Evolutionary conservation across 2,329 filamentous ascomycete genomes (phyloP).

Genomic region (Trichoderma aggressivum): DNA sequence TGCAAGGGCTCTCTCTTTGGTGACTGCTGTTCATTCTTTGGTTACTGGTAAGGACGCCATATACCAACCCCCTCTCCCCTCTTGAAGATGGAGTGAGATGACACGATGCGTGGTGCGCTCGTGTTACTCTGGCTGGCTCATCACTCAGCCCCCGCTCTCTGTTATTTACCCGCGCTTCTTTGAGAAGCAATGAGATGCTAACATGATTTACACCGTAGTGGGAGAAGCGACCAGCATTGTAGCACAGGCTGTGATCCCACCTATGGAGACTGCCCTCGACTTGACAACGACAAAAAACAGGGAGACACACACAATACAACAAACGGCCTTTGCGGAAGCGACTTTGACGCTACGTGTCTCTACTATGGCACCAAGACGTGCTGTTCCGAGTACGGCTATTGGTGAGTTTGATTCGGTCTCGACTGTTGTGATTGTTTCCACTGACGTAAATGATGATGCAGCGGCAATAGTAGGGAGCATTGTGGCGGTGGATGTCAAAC

Average conservation of each 20-base stretch:
- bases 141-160: neutral
- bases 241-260: constrained; percentile 38
- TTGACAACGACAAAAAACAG: constrained; percentile 23
- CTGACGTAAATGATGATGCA: constrained; percentile 12
- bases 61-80: neutral
- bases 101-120: neutral
- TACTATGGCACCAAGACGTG: constrained; percentile 34
- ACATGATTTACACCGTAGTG: constrained; percentile 24
- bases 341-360: constrained; percentile 32
- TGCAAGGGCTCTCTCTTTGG: constrained; percentile 37
- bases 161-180: neutral
- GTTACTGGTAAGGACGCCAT: constrained; percentile 37
- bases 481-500: constrained; percentile 36
- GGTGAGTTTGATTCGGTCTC: constrained; percentile 27
- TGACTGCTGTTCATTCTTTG: constrained; percentile 41
- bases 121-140: neutral
- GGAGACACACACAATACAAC: constrained; percentile 24
- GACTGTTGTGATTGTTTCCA: neutral
- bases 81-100: neutral
- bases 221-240: constrained; percentile 33
- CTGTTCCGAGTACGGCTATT: constrained; percentile 36
- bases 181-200: neutral
- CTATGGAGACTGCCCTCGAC: constrained; percentile 34
- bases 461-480: constrained; percentile 28
- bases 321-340: constrained; percentile 36